Base-by-base conservation (phyloP, 805 yeast genomes). In the Sugiyamaella valdiviana region DNA sequence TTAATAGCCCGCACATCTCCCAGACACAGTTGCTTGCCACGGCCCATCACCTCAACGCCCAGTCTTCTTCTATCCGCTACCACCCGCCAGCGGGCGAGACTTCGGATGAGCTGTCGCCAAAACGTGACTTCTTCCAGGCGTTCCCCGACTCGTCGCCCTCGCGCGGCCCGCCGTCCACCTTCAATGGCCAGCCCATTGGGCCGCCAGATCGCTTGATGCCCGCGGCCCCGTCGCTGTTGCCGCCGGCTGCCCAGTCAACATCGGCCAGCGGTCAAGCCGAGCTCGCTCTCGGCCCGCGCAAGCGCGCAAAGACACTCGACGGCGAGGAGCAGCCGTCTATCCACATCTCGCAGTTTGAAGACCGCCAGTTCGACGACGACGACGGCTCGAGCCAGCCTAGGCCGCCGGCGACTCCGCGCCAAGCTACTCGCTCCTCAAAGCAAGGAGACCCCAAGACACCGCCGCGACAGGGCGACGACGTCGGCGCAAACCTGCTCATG, bases 401-500 rank as follows among this genome's bases (percentile, higher is more conserved):
- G 26, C 14, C 21, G 36, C 36, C 26, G 19, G 21, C 21, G 4
- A 36, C 19, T 36, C 19, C 39, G 10, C 39, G 39, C 19, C 39
- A 36, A 26, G 6, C 42, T n/a, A 21, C n/a, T 10, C 42, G 21
- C 10, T 36, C 21, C n/a, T 4, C 16, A 6, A n/a, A 39, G 4
- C 9, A 26, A 26, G n/a, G 14, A n/a, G 32, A 53, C 2, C 65
- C 65, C 15, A 51, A 54, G 32, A 62, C 66, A 6, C 64, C 68
- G 3, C 62, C 64, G 15, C 36, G 35, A 22, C 36, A 42, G 5
- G 44, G 43, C 6, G 50, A 50, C 35, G 32, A 71, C 43, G 93
- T 85, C 64, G 95, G 95, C 12, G 95, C 95, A 1, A 91, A 83
- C 62, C 67, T 87, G 52, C 73, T 87, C 52, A 76, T 87, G 78